Evolutionary conservation across 192 early-diverging fungal genomes (phyloP), one percentile per base, ranked within the genome.

Genomic region (Chytriomyces sp.): DNA sequence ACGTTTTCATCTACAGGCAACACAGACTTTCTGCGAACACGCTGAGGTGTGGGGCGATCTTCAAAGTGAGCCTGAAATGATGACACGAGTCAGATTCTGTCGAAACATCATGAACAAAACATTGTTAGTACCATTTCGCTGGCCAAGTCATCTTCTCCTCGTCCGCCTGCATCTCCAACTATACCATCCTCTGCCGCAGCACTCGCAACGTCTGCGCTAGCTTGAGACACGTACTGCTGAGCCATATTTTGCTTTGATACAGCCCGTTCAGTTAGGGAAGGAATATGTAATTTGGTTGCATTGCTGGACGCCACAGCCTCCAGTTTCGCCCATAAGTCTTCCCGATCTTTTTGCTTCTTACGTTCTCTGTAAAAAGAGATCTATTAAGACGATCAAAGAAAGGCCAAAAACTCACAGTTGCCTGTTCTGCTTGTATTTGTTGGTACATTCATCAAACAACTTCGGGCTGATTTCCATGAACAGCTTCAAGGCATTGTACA

Each of bases 381-480:
- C 14, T 26, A 37, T 0, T n/a, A 54, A 57, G 3, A 36, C 14
- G 25, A 57, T 22, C 32, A 8, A 57, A 25, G 28, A 28, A 17
- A 1, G 14, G 32, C 40, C 33, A 14, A 40, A 39, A 28, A 82
- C 88, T 75, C 84, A 95, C 93, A 87, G 75, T 82, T 96, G 91
- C 26, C 94, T 90, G 68, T 89, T 89, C 44, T 90, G 89, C 77
- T 95, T 96, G 88, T 92, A 98, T 68, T 98, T 90, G 66, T 90
- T 87, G 10, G 95, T 90, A 81, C 95, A 99, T 69, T 95, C 89
- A 77, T 99, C 96, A 88, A 98, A 99, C 55, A 99, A 78, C 61
- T 91, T 90, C 37, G 96, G 94, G 82, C 92, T 92, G 44, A 95
- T 93, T 55, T 97, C 94, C 89, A 98, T 96, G 79, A 98, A 96